Percentiles rank a stretch among this genome's conserved stretches.
Conservation (phyloP, 2,329 filamentous ascomycete species). For the Myotisia sp. region DNA sequence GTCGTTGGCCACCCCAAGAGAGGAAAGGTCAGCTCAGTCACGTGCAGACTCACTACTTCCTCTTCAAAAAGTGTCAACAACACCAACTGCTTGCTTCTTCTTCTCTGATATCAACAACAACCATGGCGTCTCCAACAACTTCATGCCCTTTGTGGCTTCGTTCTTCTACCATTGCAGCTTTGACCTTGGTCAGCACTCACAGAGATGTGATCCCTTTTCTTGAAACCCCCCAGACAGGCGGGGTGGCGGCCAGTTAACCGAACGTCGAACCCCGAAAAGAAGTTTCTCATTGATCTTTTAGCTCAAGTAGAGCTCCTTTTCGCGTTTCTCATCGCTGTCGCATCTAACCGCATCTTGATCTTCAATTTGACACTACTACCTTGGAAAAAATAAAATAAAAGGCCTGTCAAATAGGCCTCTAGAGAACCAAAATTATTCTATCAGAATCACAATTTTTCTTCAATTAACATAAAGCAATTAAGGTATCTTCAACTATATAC, state of each 20-base stretch:
- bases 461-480: background rate
- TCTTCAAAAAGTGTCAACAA: too few relatives aligned
- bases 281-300: background rate
- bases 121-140: conserved; percentile 9
- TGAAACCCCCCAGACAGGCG: conserved; percentile 20
- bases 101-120: conserved; percentile 4
- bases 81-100: conserved; percentile 1
- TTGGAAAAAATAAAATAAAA: too few relatives aligned
- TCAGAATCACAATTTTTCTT: background rate
- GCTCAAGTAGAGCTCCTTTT: background rate
- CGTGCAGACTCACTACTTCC: too few relatives aligned
- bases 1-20: too few relatives aligned
- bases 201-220: conserved; percentile 11
- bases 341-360: background rate
- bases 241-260: conserved; percentile 17
- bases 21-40: too few relatives aligned
- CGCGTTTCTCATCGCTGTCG: background rate
- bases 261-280: background rate
- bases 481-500: background rate
- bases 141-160: conserved; percentile 9
- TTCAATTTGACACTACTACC: background rate
- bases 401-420: too few relatives aligned
- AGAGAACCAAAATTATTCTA: background rate
- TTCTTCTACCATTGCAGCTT: background rate
- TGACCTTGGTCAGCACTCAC: conserved; percentile 6